Conservation (phyloP, 345 rosid genomes). For the Boechera retrofracta region DNA sequence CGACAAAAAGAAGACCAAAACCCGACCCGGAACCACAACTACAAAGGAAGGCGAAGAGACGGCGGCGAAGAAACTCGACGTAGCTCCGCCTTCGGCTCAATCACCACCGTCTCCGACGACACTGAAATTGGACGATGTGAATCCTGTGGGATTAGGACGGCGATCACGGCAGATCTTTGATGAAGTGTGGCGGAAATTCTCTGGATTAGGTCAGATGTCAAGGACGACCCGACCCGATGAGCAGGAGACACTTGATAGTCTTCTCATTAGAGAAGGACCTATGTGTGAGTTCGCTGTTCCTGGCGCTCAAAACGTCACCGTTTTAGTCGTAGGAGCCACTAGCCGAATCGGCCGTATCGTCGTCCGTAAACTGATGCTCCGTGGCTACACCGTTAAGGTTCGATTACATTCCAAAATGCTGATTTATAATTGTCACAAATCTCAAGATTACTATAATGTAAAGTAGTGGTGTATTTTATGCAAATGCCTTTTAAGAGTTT, state of each 20-base stretch:
- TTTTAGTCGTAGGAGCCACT: constrained; percentile 91
- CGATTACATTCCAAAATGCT: neutral
- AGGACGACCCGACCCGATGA: constrained; percentile 79
- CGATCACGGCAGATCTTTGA: constrained; percentile 88
- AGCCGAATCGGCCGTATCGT: constrained; percentile 93
- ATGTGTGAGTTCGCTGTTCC: constrained; percentile 95
- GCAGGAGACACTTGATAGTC: constrained; percentile 62
- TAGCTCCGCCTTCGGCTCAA: constrained; percentile 18
- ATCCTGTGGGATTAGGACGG: constrained; percentile 89
- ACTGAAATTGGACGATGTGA: constrained; percentile 76
- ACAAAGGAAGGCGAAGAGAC: constrained; percentile 40
- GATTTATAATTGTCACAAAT: neutral
- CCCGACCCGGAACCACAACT: constrained; percentile 31
- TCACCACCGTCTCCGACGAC: constrained; percentile 45
- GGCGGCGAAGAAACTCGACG: constrained; percentile 24
- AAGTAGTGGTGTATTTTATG: neutral
- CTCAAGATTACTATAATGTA: neutral
- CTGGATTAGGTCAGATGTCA: constrained; percentile 92
- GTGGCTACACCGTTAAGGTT: constrained; percentile 92
- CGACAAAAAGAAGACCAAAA: constrained; percentile 37
- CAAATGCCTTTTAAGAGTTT: neutral
- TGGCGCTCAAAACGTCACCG: constrained; percentile 90
- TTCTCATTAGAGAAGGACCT: constrained; percentile 85
- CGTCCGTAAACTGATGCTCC: constrained; percentile 94
- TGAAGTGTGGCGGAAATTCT: constrained; percentile 96